A percentile compares a stretch with the other conserved stretches of the same genome.
These are phyloP conservation scores for Aspergillus sp. DNA, from an alignment of 2,329 filamentous ascomycete species.

Conservation along the genomic window DNA sequence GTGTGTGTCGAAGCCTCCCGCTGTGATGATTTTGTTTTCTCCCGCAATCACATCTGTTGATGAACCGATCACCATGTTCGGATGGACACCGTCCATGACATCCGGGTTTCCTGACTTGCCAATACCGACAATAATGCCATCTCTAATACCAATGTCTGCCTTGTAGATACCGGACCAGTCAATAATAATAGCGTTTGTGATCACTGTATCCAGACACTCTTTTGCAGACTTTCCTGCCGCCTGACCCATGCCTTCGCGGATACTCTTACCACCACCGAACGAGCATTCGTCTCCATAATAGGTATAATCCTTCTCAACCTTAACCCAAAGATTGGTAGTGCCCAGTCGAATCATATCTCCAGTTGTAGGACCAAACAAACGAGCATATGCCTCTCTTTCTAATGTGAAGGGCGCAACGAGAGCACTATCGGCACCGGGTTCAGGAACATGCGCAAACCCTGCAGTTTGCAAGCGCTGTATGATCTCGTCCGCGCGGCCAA, in stretches of 20 bases:
- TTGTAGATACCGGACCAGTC: conserved; percentile 95
- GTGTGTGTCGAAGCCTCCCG: conserved; percentile 85
- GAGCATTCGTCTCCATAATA: conserved; percentile 90
- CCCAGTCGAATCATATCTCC: conserved; percentile 83
- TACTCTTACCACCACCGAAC: conserved; percentile 91
- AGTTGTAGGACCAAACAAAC: conserved; percentile 91
- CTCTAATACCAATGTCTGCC: conserved; percentile 90
- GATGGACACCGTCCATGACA: conserved; percentile 83
- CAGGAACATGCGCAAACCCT: conserved; percentile 75
- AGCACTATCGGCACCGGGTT: conserved; percentile 58
- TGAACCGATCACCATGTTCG: conserved; percentile 77
- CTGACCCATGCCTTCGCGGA: conserved; percentile 95
- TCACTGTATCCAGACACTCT: conserved; percentile 77
- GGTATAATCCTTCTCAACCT: conserved; percentile 83
- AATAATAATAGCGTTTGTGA: conserved; percentile 85
- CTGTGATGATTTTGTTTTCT: conserved; percentile 87
- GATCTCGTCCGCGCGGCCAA: conserved; percentile 64
- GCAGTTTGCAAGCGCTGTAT: conserved; percentile 65
- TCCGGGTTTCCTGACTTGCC: conserved; percentile 98
- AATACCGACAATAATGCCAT: conserved; percentile 81
- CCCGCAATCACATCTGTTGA: conserved; percentile 91
- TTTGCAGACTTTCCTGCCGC: conserved; percentile 72
- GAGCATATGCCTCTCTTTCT: conserved; percentile 74
- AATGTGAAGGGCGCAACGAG: conserved; percentile 66
- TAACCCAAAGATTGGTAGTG: conserved; percentile 83